Evolutionary conservation across 805 yeast genomes (phyloP).

Genomic region (Lipomyces japonicus): DNA sequence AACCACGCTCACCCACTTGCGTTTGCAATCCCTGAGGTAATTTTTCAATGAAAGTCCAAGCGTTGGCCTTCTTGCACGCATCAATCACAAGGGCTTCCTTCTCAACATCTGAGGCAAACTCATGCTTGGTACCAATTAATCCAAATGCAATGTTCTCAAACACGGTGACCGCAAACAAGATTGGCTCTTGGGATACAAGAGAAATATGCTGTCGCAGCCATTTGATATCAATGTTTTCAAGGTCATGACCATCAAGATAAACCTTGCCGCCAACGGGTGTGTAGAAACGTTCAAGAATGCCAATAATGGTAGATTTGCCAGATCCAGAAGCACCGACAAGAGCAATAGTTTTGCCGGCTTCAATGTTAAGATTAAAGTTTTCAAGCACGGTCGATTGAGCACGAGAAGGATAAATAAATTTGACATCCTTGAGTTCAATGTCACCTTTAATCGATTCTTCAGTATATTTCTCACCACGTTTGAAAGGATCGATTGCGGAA

Average conservation of each 20-base stretch:
- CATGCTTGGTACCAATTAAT: slow-evolving; percentile 38
- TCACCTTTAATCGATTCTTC: slow-evolving; percentile 41
- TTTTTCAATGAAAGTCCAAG: slow-evolving; percentile 46
- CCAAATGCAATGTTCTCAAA: slow-evolving; percentile 79
- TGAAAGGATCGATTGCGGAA: slow-evolving; percentile 40
- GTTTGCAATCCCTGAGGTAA: slow-evolving; percentile 53
- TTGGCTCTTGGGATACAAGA: slow-evolving; percentile 56
- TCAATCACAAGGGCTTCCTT: slow-evolving; percentile 39
- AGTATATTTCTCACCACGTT: no score
- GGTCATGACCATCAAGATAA: slow-evolving; percentile 46
- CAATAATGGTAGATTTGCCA: slow-evolving; percentile 47
- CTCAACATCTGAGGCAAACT: slow-evolving; percentile 39
- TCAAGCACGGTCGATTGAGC: slow-evolving; percentile 33
- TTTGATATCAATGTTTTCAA: slow-evolving; percentile 48
- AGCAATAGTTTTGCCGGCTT: slow-evolving; percentile 81
- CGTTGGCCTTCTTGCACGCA: slow-evolving; percentile 53
- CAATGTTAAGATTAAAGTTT: slow-evolving; percentile 39
- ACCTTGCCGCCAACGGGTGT: slow-evolving; percentile 51
- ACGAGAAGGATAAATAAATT: slow-evolving; percentile 35
- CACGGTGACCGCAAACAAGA: slow-evolving; percentile 71
- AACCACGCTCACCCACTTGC: slow-evolving; percentile 52
- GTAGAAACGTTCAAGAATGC: slow-evolving; percentile 55
- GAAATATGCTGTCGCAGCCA: slow-evolving; percentile 53
- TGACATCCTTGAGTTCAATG: slow-evolving; percentile 30
- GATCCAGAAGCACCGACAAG: slow-evolving; percentile 81